Percentiles rank a stretch among this genome's conserved stretches.
phyloP scores from a whole-genome alignment of 768 basidiomycete genomes.

The Auriscalpium vulgare region DNA sequence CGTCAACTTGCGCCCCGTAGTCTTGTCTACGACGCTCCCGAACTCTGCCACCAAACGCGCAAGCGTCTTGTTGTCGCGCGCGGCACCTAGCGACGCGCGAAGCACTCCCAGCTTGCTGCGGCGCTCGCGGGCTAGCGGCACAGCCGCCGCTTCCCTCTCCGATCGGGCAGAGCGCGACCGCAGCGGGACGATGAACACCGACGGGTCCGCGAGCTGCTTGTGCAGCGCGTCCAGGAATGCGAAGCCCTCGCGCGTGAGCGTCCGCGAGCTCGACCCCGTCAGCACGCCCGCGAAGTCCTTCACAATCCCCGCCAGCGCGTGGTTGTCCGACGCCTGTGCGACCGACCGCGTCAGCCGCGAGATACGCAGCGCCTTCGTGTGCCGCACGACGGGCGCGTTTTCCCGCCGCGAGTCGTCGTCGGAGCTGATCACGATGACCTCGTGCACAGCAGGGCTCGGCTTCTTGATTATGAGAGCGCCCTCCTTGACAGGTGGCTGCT shows the following conservation, averaged over 20 bases:
- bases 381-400: slow-evolving; percentile 24
- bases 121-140: slow-evolving; percentile 29
- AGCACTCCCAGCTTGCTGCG: slow-evolving; percentile 52
- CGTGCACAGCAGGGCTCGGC: slow-evolving; percentile 11
- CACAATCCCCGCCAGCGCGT: slow-evolving; percentile 43
- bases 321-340: slow-evolving; percentile 44
- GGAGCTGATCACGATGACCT: slow-evolving; percentile 42
- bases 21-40: slow-evolving; percentile 58
- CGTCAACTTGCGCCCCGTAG: slow-evolving; percentile 62
- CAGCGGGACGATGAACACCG: slow-evolving; percentile 47
- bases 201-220: slow-evolving; percentile 66
- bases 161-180: slow-evolving; percentile 30
- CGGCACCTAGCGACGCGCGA: slow-evolving; percentile 42
- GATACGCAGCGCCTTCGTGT: slow-evolving; percentile 49
- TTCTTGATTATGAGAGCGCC: slow-evolving; percentile 5
- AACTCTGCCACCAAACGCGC: slow-evolving; percentile 65
- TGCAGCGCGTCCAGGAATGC: slow-evolving; percentile 60
- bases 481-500: not conserved
- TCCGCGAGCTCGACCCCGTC: slow-evolving; percentile 57
- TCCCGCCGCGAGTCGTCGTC: slow-evolving; percentile 23
- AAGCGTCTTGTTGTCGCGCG: slow-evolving; percentile 46
- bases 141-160: slow-evolving; percentile 30
- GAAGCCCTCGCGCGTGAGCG: slow-evolving; percentile 64
- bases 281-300: slow-evolving; percentile 54
- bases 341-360: slow-evolving; percentile 36